Conservation (phyloP, 1,139 yeast genomes). For the Schwanniomyces etchellsii region DNA sequence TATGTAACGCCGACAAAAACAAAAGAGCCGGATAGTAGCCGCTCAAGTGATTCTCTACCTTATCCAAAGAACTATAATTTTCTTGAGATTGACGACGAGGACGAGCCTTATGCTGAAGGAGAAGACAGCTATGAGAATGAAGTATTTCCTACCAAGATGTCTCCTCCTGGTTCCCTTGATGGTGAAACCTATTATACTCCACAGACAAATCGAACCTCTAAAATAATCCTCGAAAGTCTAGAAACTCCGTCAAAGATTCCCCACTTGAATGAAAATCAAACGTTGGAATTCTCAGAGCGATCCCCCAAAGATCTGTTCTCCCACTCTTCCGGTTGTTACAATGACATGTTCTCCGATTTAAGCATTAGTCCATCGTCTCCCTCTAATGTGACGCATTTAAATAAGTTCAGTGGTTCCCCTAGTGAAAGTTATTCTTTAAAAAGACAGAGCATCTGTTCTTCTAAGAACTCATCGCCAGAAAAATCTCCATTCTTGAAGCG, state of each 20-base stretch:
- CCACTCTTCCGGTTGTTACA: neutral
- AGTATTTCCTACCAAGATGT: too few relatives aligned
- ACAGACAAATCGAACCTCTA: conserved; percentile 6
- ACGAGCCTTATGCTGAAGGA: conserved; percentile 1
- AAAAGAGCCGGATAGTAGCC: conserved; percentile 1
- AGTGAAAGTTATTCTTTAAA: neutral
- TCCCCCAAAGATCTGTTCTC: conserved; percentile 2
- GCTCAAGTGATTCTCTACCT: too few relatives aligned
- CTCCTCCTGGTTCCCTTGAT: too few relatives aligned
- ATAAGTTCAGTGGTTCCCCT: neutral
- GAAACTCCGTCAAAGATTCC: conserved; percentile 17
- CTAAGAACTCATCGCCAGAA: too few relatives aligned
- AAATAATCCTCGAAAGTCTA: conserved; percentile 10
- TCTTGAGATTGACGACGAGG: conserved; percentile 2
- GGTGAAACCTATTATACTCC: neutral
- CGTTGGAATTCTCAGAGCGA: conserved; percentile 2
- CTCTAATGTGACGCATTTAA: neutral
- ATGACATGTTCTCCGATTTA: neutral
- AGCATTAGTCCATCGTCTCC: neutral
- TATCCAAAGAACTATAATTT: conserved; percentile 7
- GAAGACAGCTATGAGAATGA: conserved; percentile 1
- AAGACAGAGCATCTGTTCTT: too few relatives aligned
- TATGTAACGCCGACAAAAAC: conserved; percentile 4
- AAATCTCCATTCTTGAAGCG: too few relatives aligned
- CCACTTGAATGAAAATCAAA: conserved; percentile 5